A percentile compares a stretch with the other conserved stretches of the same genome.
Conservation (phyloP, 805 yeast genomes). For the Yarrowia porcina region DNA sequence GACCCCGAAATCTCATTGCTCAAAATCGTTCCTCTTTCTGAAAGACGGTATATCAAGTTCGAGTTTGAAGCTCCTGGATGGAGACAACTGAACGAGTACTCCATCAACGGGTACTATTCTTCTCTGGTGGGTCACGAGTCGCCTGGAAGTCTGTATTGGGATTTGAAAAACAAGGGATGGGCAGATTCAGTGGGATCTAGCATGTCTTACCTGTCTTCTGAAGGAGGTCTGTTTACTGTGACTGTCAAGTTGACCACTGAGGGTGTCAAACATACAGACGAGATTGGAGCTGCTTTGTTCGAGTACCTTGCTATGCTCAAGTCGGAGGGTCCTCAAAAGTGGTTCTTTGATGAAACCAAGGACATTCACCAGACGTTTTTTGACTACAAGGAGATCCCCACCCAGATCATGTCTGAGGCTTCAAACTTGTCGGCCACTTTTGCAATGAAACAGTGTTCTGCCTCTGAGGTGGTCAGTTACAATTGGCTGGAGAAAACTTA, state of each 20-base stretch:
- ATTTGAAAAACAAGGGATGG: conserved; percentile 70
- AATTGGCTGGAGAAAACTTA: conserved; percentile 53
- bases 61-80: conserved; percentile 11
- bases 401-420: conserved; percentile 66
- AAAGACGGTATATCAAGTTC: neutral
- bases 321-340: conserved; percentile 60
- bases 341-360: conserved; percentile 73
- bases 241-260: conserved; percentile 70
- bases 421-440: conserved; percentile 64
- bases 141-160: conserved; percentile 72
- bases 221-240: conserved; percentile 60
- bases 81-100: neutral
- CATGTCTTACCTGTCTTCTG: conserved; percentile 50
- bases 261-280: conserved; percentile 60
- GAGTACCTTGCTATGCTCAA: conserved; percentile 67
- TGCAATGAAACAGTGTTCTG: conserved; percentile 53
- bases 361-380: conserved; percentile 66
- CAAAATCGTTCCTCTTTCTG: neutral
- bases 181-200: conserved; percentile 77
- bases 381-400: conserved; percentile 68
- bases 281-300: conserved; percentile 57
- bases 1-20: neutral
- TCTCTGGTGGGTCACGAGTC: conserved; percentile 93
- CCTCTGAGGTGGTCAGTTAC: conserved; percentile 56
- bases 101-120: conserved; percentile 52